phyloP scores from a whole-genome alignment of 2,329 filamentous ascomycete genomes.

The Nectriaceae sp. region DNA sequence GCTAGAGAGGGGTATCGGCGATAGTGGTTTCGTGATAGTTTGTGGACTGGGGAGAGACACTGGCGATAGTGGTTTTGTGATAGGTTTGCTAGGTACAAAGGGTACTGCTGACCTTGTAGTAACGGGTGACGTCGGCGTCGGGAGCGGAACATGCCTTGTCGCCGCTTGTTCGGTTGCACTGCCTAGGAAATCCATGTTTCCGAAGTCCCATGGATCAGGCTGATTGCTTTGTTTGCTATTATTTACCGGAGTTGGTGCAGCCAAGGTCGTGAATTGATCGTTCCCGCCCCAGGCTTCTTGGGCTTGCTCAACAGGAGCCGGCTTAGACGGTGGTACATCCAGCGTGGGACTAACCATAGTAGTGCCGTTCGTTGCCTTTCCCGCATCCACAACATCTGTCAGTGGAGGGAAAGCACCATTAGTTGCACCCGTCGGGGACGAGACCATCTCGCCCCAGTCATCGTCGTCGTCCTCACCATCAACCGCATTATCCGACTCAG shows the following conservation, averaged over 20 bases:
- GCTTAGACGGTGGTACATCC: no score
- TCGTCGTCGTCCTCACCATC: slow-evolving; percentile 38
- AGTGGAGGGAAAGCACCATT: background rate
- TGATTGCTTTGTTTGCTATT: slow-evolving; percentile 8
- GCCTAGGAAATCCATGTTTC: slow-evolving; percentile 17
- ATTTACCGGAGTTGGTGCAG: slow-evolving; percentile 6
- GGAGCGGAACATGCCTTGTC: slow-evolving; percentile 6
- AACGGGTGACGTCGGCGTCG: slow-evolving; percentile 6
- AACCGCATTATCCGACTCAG: slow-evolving; percentile 10
- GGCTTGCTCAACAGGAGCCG: no score
- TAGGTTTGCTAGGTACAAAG: background rate
- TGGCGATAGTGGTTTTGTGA: background rate
- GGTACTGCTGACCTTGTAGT: background rate
- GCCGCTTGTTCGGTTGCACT: slow-evolving; percentile 11
- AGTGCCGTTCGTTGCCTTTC: background rate
- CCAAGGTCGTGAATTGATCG: background rate
- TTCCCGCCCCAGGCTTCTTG: background rate
- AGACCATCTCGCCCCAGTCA: slow-evolving; percentile 64
- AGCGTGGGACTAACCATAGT: background rate
- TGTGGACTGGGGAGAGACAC: background rate
- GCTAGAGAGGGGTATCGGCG: background rate
- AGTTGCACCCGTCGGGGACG: slow-evolving; percentile 27
- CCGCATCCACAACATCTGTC: background rate
- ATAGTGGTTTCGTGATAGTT: background rate
- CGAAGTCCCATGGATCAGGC: slow-evolving; percentile 20